phyloP scores from a whole-genome alignment of 306 rosid genomes.

The Dryas octopetala region DNA sequence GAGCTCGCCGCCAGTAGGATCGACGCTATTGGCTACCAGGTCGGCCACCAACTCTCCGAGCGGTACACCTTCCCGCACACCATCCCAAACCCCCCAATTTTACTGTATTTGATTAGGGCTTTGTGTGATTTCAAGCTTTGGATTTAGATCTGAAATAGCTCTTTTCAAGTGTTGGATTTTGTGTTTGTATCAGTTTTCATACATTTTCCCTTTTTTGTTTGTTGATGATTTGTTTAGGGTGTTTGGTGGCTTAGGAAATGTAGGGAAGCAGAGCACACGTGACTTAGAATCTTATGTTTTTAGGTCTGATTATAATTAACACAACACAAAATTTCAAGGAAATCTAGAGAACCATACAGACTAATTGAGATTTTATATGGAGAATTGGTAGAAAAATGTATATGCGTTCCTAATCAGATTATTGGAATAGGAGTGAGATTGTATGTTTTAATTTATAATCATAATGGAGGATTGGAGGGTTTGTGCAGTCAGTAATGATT shows the following conservation, averaged over 20 bases:
- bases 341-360: too few relatives aligned
- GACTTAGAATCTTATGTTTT: not conserved
- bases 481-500: not conserved
- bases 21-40: slow-evolving; percentile 97
- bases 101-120: not conserved
- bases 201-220: not conserved
- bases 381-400: too few relatives aligned
- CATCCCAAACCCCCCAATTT: not conserved
- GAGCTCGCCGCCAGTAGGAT: slow-evolving; percentile 95
- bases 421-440: not conserved
- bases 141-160: slow-evolving; percentile 29
- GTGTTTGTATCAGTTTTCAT: not conserved
- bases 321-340: too few relatives aligned
- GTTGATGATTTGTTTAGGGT: not conserved
- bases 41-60: slow-evolving; percentile 98
- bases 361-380: too few relatives aligned
- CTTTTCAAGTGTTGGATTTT: not conserved
- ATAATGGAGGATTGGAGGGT: not conserved
- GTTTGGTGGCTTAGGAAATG: slow-evolving; percentile 12
- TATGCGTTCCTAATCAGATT: not conserved
- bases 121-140: not conserved
- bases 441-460: too few relatives aligned
- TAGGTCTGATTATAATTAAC: too few relatives aligned
- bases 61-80: slow-evolving; percentile 46
- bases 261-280: not conserved